A percentile compares a stretch with the other conserved stretches of the same genome.
phyloP scores from a whole-genome alignment of 805 yeast genomes.

The Yamadazyma ubonensis region DNA sequence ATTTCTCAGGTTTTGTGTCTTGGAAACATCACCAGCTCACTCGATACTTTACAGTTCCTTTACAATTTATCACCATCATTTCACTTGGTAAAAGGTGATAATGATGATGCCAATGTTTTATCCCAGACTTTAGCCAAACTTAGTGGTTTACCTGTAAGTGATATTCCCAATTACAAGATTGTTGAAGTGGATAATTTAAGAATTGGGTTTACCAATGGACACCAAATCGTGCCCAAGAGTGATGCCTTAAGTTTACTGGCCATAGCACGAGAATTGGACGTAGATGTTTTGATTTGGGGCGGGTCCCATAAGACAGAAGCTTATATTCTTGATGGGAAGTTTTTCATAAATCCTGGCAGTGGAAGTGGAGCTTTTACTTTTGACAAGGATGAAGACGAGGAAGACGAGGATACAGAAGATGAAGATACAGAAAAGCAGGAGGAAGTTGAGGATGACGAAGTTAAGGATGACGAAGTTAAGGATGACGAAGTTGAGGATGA shows the following conservation, averaged over 20 bases:
- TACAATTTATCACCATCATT: constrained; percentile 68
- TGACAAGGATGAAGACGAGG: constrained; percentile 50
- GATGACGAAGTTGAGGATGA: constrained; percentile 27
- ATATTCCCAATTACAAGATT: constrained; percentile 61
- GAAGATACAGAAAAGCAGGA: constrained; percentile 29
- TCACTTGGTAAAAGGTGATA: constrained; percentile 79
- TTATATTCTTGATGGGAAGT: constrained; percentile 85
- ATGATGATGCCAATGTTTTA: constrained; percentile 51
- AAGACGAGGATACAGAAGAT: constrained; percentile 28
- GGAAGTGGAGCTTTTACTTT: constrained; percentile 88
- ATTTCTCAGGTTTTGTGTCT: constrained; percentile 81
- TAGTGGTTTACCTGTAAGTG: constrained; percentile 19
- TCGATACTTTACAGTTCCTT: constrained; percentile 61
- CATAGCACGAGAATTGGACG: constrained; percentile 87
- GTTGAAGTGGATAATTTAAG: constrained; percentile 68
- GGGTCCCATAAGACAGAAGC: constrained; percentile 94
- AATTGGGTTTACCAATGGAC: constrained; percentile 85
- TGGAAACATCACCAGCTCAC: constrained; percentile 77
- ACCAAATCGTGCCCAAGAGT: constrained; percentile 75
- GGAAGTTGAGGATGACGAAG: constrained; percentile 35
- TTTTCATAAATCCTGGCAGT: constrained; percentile 95
- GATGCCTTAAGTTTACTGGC: constrained; percentile 84
- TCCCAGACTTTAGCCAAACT: constrained; percentile 25
- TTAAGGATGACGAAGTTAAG: constrained; percentile 41
- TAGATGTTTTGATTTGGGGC: constrained; percentile 88